These are phyloP conservation scores for Blastocystis sp. DNA, from an alignment of 352 stramenopile species.

Conservation along the genomic window DNA sequence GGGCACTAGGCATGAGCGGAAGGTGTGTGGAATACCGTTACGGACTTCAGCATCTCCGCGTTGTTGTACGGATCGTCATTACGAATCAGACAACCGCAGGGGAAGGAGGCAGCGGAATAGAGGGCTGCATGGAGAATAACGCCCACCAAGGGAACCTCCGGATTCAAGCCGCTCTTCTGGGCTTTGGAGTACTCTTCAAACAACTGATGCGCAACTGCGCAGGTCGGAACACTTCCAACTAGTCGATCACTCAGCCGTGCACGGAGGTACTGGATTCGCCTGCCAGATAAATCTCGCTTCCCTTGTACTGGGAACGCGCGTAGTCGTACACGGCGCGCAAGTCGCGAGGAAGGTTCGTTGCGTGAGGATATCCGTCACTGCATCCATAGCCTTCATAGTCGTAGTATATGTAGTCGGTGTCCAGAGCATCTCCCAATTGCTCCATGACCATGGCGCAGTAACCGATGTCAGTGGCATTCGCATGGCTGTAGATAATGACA, in stretches of 20 bases:
- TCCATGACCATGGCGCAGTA: neutral
- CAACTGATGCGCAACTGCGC: slow-evolving; percentile 14
- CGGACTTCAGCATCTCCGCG: slow-evolving; percentile 19
- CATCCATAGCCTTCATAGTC: slow-evolving; percentile 69
- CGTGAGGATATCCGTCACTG: neutral
- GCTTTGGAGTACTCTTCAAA: slow-evolving; percentile 8
- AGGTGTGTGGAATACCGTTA: neutral
- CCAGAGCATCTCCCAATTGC: neutral
- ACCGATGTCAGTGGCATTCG: slow-evolving; percentile 46
- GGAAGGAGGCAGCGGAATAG: slow-evolving; percentile 59
- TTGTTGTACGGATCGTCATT: slow-evolving; percentile 40
- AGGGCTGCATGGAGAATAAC: slow-evolving; percentile 38
- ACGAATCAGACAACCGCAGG: slow-evolving; percentile 56
- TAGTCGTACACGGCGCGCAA: slow-evolving; percentile 65
- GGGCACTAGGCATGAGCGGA: slow-evolving; percentile 26
- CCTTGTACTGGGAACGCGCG: slow-evolving; percentile 4
- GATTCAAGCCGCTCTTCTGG: neutral
- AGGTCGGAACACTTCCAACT: slow-evolving; percentile 66
- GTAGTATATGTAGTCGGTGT: slow-evolving; percentile 50
- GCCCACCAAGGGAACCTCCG: slow-evolving; percentile 8
- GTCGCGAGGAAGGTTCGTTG: slow-evolving; percentile 42
- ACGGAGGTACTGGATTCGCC: slow-evolving; percentile 35
- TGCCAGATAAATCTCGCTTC: slow-evolving; percentile 43
- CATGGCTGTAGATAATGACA: slow-evolving; percentile 69
- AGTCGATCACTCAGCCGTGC: neutral